Percentiles rank a stretch among this genome's conserved stretches.
Conservation (phyloP, 2,329 filamentous ascomycete genomes). For the Pleurostoma richardsiae region DNA sequence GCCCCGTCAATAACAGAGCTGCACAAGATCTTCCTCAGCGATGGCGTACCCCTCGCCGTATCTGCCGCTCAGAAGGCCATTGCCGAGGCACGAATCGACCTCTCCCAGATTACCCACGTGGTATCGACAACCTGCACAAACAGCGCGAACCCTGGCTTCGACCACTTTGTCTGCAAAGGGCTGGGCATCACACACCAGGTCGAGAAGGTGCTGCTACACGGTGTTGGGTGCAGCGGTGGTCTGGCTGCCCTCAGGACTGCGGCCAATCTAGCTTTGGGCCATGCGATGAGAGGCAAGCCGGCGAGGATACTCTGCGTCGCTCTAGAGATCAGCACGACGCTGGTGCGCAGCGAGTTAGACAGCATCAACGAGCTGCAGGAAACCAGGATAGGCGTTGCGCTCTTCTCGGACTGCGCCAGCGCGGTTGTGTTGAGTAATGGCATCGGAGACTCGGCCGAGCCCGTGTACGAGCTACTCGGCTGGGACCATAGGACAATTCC, state of each 20-base stretch:
- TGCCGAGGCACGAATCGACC: constrained; percentile 44
- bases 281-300: constrained; percentile 50
- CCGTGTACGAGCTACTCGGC: constrained; percentile 56
- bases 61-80: constrained; percentile 50
- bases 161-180: constrained; percentile 57
- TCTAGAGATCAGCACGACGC: constrained; percentile 55
- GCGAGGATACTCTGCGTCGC: constrained; percentile 62
- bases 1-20: constrained; percentile 52
- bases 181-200: constrained; percentile 53
- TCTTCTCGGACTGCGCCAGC: constrained; percentile 70
- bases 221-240: constrained; percentile 62
- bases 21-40: constrained; percentile 48
- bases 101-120: constrained; percentile 57
- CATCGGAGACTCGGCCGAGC: constrained; percentile 38
- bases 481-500: constrained; percentile 62
- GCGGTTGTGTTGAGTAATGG: constrained; percentile 61
- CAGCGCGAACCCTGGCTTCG: constrained; percentile 64
- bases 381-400: constrained; percentile 57
- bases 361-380: constrained; percentile 54
- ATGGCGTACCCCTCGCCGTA: constrained; percentile 54
- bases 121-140: constrained; percentile 66
- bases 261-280: constrained; percentile 61
- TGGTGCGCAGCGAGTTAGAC: constrained; percentile 62
- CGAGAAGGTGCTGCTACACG: constrained; percentile 62
- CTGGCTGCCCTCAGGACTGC: constrained; percentile 58